Evolutionary conservation across 441 rosid species (phyloP), one percentile per base, ranked within the genome.

Genomic region (Erodium moschatum): DNA sequence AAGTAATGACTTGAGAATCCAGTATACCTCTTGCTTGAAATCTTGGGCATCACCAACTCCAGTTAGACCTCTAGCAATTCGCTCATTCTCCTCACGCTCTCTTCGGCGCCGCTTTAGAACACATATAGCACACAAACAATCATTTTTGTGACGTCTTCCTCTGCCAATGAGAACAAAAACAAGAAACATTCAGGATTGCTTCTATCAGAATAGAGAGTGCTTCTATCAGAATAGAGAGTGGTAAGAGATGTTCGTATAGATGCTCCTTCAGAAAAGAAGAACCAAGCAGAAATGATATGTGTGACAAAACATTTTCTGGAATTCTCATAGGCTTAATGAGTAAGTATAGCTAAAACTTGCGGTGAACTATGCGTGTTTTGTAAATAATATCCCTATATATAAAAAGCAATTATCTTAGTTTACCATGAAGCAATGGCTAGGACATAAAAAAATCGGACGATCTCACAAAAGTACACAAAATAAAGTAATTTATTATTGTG

Each of bases 61-160:
- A 76, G 63, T 69, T 64, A 80, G 85, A 70, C 86, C 91, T 78
- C 79, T 84, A 76, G 81, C 81, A 69, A 82, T 76, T 72, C 89
- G 77, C 66, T 78, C 89, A 74, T 46, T 85, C 69, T 84, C 91
- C 81, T 92, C 94, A 29, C 97, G 92, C 81, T 94, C 97, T 80
- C 88, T 85, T 80, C 93, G 90, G 56, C 92, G 96, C 67, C 99
- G 85, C 84, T 90, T 89, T 60, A 94, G 79, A 73, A 90, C 82
- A 74, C 97, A 94, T 74, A 94, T 76, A 15, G 97, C 99, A 81
- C 99, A 94, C 82, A 94, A 81, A 74, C 99, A 94, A 85, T 91
- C 94, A 65, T 76, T 83, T 82, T 94, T 94, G 79, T 94, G 99
- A 71, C 90, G 92, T 75, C 97, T 85, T 68, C 70, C 66, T 76